Evolutionary conservation across 371 early-diverging fungal species (phyloP).

Genomic region (Rhizomucor miehei): DNA sequence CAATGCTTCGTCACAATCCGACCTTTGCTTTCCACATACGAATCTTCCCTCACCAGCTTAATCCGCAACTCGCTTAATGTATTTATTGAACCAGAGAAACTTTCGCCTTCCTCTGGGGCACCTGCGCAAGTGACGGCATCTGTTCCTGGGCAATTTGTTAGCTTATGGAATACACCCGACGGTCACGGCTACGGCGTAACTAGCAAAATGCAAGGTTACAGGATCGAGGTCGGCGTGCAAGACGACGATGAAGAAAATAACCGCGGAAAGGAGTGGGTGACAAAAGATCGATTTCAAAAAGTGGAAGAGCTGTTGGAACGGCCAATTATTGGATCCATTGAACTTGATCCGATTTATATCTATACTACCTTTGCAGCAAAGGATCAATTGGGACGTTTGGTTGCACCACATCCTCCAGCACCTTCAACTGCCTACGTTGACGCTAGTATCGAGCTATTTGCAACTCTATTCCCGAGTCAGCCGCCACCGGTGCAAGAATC

Average conservation of each 20-base stretch:
- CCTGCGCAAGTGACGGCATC: conserved; percentile 48
- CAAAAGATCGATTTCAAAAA: conserved; percentile 54
- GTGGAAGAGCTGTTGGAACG: conserved; percentile 57
- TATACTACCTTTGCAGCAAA: conserved; percentile 44
- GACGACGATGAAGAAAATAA: conserved; percentile 30
- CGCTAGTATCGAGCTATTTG: conserved; percentile 65
- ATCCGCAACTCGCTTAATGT: conserved; percentile 52
- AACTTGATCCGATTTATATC: conserved; percentile 56
- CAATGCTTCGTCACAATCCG: conserved; percentile 69
- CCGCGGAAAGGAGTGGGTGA: conserved; percentile 55
- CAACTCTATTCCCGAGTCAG: conserved; percentile 62
- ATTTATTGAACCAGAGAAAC: conserved; percentile 58
- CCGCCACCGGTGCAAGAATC: conserved; percentile 72
- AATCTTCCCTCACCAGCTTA: conserved; percentile 57
- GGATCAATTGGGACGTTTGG: conserved; percentile 1
- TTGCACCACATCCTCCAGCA: conserved; percentile 33
- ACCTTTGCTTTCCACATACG: conserved; percentile 64
- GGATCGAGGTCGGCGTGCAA: conserved; percentile 40
- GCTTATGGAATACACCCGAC: conserved; percentile 58
- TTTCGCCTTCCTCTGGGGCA: conserved; percentile 49
- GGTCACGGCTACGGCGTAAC: conserved; percentile 66
- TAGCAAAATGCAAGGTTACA: conserved; percentile 57
- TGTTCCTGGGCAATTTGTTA: conserved; percentile 55
- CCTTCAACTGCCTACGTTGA: conserved; percentile 44
- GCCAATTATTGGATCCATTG: conserved; percentile 59